Evolutionary conservation across 345 rosid genomes (phyloP), one percentile per base, ranked within the genome.

Genomic region (Hibiscus mutabilis): DNA sequence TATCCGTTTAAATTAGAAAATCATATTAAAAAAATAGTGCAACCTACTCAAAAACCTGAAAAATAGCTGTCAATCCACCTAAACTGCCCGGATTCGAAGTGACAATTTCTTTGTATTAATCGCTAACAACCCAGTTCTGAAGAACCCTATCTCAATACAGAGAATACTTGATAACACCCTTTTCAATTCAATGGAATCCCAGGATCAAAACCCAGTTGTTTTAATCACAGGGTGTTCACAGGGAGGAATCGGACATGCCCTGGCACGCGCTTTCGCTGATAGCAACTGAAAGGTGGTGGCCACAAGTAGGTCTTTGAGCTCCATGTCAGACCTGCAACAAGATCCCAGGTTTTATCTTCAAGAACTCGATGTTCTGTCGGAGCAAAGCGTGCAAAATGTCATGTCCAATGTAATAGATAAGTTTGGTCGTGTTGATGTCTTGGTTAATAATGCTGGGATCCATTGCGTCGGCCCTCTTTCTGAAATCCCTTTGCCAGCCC

Each of bases 381-480:
- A 93, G 1, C 79, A 81, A 35, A 88, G 84, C 52, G 91, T 89
- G 49, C 78, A 75, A 3, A 57, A 37, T 27, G 88, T 81, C 3
- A 15, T 89, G 42, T 78, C 88, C 0, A 74, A 74, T 25, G 94
- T 84, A 57, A 56, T 93, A 7, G 89, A 85, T 19, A 86, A 77
- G 79, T 89, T 80, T 21, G 94, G 97, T 0, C 79, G 75, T 53
- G 76, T 93, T 72, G 98, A 91, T 73, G 79, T 93, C n/a, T 82
- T 93, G 73, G 94, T 91, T 46, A 93, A 91, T 68, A 91, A 91
- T 60, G 97, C 98, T 24, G 98, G 96, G 0, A 78, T 91, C 59
- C 97, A 79, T 31, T 93, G 98, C 52, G 86, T 93, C 15, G 98
- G 90, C 33, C 98, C 97, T 71, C 81, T 91, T 4, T 91, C 97